Evolutionary conservation across 345 rosid species (phyloP).

Genomic region (Populus tremula): DNA sequence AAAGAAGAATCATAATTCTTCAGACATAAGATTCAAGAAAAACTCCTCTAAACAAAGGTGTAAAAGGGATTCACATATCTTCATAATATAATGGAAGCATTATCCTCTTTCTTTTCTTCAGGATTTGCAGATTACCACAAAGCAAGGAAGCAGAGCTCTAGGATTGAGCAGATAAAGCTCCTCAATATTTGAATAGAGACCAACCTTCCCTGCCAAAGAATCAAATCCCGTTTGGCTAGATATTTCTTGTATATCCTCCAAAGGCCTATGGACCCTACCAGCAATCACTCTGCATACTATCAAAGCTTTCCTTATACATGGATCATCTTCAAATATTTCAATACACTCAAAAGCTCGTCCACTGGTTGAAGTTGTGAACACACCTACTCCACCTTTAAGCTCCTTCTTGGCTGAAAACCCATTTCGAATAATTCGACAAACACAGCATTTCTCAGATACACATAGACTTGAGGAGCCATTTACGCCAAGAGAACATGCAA

Average conservation of each 20-base stretch:
- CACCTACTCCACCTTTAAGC: constrained; percentile 74
- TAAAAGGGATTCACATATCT: constrained; percentile 20
- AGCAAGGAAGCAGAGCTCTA: constrained; percentile 88
- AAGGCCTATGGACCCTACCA: constrained; percentile 90
- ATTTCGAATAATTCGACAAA: constrained; percentile 66
- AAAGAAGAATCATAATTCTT: constrained; percentile 26
- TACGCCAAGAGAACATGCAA: constrained; percentile 82
- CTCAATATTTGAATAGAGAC: constrained; percentile 84
- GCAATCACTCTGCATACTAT: constrained; percentile 94
- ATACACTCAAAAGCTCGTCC: constrained; percentile 83
- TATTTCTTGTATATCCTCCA: constrained; percentile 83
- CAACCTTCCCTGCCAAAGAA: constrained; percentile 94
- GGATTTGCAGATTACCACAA: constrained; percentile 81
- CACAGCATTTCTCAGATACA: constrained; percentile 69
- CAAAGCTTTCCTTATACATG: constrained; percentile 67
- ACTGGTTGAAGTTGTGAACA: constrained; percentile 91
- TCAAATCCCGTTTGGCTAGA: constrained; percentile 83
- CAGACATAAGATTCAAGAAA: constrained; percentile 11
- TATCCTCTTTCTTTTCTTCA: constrained; percentile 20
- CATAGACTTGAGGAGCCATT: constrained; percentile 80
- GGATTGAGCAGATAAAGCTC: constrained; percentile 96
- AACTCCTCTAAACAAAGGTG: constrained; percentile 9
- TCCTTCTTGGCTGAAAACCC: constrained; percentile 86
- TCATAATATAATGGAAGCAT: constrained; percentile 6
- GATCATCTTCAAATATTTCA: constrained; percentile 39